These are phyloP conservation scores for Neostapfia colusana DNA, from an alignment of 176 grass and related monocot genomes.

Conservation along the genomic window DNA sequence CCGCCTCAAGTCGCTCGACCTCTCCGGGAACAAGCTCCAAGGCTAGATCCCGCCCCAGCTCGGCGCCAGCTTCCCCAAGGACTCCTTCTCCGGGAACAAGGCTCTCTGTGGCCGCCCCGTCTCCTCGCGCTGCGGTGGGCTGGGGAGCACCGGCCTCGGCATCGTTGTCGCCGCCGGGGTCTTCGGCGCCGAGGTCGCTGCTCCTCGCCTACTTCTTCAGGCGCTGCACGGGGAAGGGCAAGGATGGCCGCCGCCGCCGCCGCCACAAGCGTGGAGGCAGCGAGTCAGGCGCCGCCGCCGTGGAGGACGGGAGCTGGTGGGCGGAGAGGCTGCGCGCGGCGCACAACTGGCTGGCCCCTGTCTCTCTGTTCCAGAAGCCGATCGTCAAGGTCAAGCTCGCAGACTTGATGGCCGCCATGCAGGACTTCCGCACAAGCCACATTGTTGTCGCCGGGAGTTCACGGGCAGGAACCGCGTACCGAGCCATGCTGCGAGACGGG, in stretches of 20 bases:
- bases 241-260: slow-evolving; percentile 27
- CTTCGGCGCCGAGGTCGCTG: slow-evolving; percentile 73
- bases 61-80: slow-evolving; percentile 36
- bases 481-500: slow-evolving; percentile 71
- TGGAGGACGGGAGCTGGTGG: slow-evolving; percentile 85
- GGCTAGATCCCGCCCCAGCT: slow-evolving; percentile 65
- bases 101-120: slow-evolving; percentile 66
- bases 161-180: slow-evolving; percentile 82
- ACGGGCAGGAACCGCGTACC: slow-evolving; percentile 76
- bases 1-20: slow-evolving; percentile 74
- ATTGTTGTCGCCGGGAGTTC: slow-evolving; percentile 81
- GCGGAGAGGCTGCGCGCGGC: slow-evolving; percentile 64
- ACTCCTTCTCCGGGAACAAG: slow-evolving; percentile 51
- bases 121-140: slow-evolving; percentile 43
- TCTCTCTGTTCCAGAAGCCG: slow-evolving; percentile 92
- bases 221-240: slow-evolving; percentile 57
- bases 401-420: slow-evolving; percentile 79
- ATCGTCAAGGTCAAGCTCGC: slow-evolving; percentile 96
- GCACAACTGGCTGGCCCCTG: slow-evolving; percentile 69
- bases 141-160: slow-evolving; percentile 39
- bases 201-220: slow-evolving; percentile 75
- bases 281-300: slow-evolving; percentile 18
- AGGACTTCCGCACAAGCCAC: slow-evolving; percentile 72
- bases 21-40: slow-evolving; percentile 57
- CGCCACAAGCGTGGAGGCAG: slow-evolving; percentile 9